Base-by-base conservation (phyloP, 352 stramenopile genomes). In the Globisporangium paddicum region DNA sequence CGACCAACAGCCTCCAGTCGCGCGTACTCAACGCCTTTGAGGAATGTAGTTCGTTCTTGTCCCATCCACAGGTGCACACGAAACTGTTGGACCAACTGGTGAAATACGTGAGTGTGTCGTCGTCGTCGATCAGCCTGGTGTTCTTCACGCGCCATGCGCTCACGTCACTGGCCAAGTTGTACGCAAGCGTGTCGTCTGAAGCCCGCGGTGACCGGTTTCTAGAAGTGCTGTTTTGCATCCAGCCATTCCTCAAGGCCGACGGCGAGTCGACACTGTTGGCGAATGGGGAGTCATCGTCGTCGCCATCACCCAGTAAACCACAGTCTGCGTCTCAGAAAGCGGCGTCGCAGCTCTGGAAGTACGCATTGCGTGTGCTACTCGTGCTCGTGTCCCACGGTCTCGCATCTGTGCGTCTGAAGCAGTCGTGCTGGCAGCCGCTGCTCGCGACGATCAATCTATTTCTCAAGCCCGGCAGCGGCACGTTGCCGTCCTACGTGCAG, bases 1-100 rank as follows among this genome's bases (percentile, higher is more conserved):
- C 79, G 16, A 89, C 75, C n/a, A 93, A 89, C 61, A 92, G 81
- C 25, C 69, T 95, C 11, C 82, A 91, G 63, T 90, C 82, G 1
- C 77, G 85, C 8, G 82, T 95, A 14, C 67, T 95, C 11, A 93
- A 95, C 30, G 82, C 79, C 3, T 95, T 90, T 40, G 86, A 95
- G 68, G 86, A 92, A 34, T 95, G 83, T 48, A 71, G 64, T 0
- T 93, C 78, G 25, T 95, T 92, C 50, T 69, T 53, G 7, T 66
- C 71, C 0, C 79, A 92, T 21, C 81, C 79, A 0, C 48, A 74
- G 35, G 73, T 95, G 13, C 86, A 95, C 53, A 66, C 72, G 2
- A 85, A 80, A 56, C 65, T 75, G 30, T 35, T 95, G n/a, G 78
- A 85, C 46, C 86, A 95, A 30, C 63, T 93, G 9, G 72, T 89